Evolutionary conservation across 805 yeast genomes (phyloP).

Genomic region (Cyberlindnera americana): DNA sequence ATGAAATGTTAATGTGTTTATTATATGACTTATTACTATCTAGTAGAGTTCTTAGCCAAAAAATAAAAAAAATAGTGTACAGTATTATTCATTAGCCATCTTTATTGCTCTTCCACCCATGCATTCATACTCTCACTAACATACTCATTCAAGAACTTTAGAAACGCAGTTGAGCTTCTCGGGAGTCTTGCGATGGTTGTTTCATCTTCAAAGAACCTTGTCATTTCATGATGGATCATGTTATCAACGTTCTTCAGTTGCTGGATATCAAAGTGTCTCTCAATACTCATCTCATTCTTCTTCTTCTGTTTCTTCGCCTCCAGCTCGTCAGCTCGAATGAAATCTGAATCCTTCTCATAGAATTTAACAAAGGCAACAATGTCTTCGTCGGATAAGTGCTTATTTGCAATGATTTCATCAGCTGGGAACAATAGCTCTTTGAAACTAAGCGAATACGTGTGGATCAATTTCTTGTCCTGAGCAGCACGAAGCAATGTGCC

Average conservation of each 20-base stretch:
- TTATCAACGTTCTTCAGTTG: constrained; percentile 11
- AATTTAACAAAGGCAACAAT: constrained; percentile 23
- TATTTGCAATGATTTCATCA: constrained; percentile 33
- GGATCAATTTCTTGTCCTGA: constrained; percentile 10
- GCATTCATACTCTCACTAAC: constrained; percentile 18
- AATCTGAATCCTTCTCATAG: constrained; percentile 1
- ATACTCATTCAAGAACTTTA: constrained; percentile 18
- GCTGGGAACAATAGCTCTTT: constrained; percentile 35
- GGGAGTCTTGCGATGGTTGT: constrained; percentile 13
- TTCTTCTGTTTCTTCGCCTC: not conserved
- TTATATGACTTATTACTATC: too few species aligned
- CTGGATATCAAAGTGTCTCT: constrained; percentile 2
- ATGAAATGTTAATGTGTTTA: not conserved
- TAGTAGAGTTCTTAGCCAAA: too few species aligned
- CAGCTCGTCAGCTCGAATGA: not conserved
- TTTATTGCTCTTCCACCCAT: constrained; percentile 8
- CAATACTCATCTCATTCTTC: not conserved
- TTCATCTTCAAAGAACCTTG: constrained; percentile 12
- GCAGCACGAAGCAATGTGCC: constrained; percentile 11
- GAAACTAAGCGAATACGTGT: constrained; percentile 15
- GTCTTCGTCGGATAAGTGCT: constrained; percentile 33
- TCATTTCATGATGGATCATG: constrained; percentile 14
- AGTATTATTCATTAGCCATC: too few species aligned
- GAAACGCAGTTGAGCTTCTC: constrained; percentile 12
- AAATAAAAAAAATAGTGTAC: not conserved